phyloP scores from a whole-genome alignment of 2,329 filamentous ascomycete species.

The Hawksworthiomyces lignivorus region DNA sequence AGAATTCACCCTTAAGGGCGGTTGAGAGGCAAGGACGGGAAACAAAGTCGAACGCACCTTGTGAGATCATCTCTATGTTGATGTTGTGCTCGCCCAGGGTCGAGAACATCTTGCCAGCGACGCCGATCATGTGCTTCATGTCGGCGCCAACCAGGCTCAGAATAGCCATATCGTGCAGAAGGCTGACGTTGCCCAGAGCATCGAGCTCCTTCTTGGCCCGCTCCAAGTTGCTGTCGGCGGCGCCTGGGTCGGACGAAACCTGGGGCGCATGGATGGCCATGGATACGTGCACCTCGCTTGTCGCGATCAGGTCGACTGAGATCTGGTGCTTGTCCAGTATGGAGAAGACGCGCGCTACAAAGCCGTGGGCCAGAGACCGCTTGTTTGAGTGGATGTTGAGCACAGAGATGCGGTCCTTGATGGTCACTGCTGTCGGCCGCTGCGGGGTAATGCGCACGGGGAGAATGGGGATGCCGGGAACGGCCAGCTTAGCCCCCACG shows the following conservation, averaged over 20 bases:
- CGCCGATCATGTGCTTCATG: slow-evolving; percentile 96
- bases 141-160: slow-evolving; percentile 89
- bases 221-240: slow-evolving; percentile 47
- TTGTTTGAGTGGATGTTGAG: slow-evolving; percentile 99
- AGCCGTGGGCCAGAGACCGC: slow-evolving; percentile 89
- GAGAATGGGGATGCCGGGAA: slow-evolving; percentile 12
- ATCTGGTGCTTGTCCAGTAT: slow-evolving; percentile 81
- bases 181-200: slow-evolving; percentile 81
- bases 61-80: slow-evolving; percentile 99
- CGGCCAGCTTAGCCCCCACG: too few relatives aligned
- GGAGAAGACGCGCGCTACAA: slow-evolving; percentile 88
- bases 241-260: slow-evolving; percentile 26
- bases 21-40: background rate
- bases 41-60: slow-evolving; percentile 53
- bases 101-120: slow-evolving; percentile 90
- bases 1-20: too few relatives aligned
- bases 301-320: slow-evolving; percentile 93
- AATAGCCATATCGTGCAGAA: slow-evolving; percentile 89
- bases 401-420: slow-evolving; percentile 94
- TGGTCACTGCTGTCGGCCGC: slow-evolving; percentile 82
- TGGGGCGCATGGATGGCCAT: slow-evolving; percentile 88
- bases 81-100: slow-evolving; percentile 88
- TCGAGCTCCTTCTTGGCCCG: slow-evolving; percentile 48
- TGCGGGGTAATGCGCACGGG: slow-evolving; percentile 54
- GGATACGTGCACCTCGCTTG: slow-evolving; percentile 92